Base-by-base conservation (phyloP, 768 basidiomycete species). In the Gloeophyllum trabeum region DNA sequence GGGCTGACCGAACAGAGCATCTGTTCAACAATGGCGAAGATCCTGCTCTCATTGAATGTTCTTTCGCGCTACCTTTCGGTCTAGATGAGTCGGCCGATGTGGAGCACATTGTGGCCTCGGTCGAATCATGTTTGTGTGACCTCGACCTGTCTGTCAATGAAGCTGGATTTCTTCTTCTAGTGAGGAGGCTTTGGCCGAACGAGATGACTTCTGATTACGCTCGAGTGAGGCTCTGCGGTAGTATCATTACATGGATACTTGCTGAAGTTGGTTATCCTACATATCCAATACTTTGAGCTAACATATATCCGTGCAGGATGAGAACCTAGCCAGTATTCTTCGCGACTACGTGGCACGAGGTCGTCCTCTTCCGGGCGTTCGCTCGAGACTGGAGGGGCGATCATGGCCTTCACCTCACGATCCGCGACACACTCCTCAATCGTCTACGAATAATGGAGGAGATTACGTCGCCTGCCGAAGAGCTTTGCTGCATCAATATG, bases 81-180 rank as follows among this genome's bases (percentile, higher is more conserved):
- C 67, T 88, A 32, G 87, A 90, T 48, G 59, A 79, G 10, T 81
- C 85, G 1, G 66, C 69, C 14, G 76, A 79, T 36, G 83, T 90
- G 5, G 86, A 89, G 51, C 73, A 69, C 0, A 63, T 91, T 22
- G 73, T 87, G 16, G 68, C 76, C 5, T 69, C 81, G 4, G 73
- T 88, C 21, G 86, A 88, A 54, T 71, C 73, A 4, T 81, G 78
- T 49, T 62, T 91, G 19, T 62, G 66, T 4, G 82, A 87, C 50
- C 54, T 86, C 20, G 78, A 88, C 56, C 61, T 91, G 22, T 73
- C 79, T 3, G 66, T 79, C 21, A 85, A 87, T 50, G 88, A 91
- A 58, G 64, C 70, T 26, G 87, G 80, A 2, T 71, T 90, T 43
- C 57, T 86, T 5, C 61, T 89, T 13, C 62, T 91, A n/a, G 62